Evolutionary conservation across 495 filamentous ascomycete genomes (phyloP), one percentile per base, ranked within the genome.

Genomic region (Antarctomyces pellizariae): DNA sequence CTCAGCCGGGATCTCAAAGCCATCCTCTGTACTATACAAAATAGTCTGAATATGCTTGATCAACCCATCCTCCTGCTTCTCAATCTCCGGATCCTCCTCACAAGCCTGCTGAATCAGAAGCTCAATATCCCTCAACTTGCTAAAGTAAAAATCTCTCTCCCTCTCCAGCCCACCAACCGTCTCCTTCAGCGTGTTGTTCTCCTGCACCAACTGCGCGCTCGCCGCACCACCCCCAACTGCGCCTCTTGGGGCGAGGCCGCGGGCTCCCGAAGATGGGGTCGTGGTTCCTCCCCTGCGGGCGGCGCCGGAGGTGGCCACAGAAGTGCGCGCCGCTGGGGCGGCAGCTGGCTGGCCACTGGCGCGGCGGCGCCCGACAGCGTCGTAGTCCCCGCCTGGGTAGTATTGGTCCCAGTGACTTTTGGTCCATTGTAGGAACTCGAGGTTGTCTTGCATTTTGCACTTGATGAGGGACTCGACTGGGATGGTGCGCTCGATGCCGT

Each of bases 401-500:
- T 93, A 80, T 44, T 92, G 83, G 45, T 97, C 89, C 86, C 86
- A 97, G 55, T 79, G 91, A 36, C 60, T 56, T 64, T 95, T 95
- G 28, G 64, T 70, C 77, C 78, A 97, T 56, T 97, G 86, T 18
- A 97, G 66, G 51, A 95, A 97, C 44, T 93, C 89, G 34, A 97
- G 79, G 56, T 97, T 97, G 48, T 97, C 86, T 54, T 97, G 86
- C 78, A 97, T 95, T 56, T 89, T 90, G 62, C 86, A 97, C 52
- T 93, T 95, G 36, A 80, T 62, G 30, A 97, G 71, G 37, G 64
- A 55, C 48, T 91, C 70, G 39, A 93, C 74, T 37, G 80, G 82
- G 34, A 95, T 67, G 13, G 70, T 68, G 38, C 77, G 78, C 29
- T 93, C 79, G 48, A 97, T 66, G 18, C 60, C 48, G 53, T 95